A percentile compares a stretch with the other conserved stretches of the same genome.
These are phyloP conservation scores for Pseudocercospora fuligena DNA, from an alignment of 2,329 filamentous ascomycete species.

Conservation along the genomic window DNA sequence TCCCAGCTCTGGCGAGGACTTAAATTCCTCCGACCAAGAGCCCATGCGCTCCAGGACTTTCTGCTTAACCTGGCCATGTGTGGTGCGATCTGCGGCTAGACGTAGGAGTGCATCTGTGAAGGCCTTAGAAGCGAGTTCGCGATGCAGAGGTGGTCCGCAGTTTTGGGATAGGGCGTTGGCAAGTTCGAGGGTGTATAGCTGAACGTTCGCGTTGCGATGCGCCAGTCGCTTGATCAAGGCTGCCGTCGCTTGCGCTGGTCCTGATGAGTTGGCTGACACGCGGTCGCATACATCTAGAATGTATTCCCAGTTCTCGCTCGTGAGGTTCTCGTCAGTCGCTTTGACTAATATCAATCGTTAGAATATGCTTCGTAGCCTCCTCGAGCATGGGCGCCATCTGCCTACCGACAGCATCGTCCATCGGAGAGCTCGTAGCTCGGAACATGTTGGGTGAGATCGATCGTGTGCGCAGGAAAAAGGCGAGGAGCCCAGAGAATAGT, in stretches of 20 bases:
- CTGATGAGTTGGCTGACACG: conserved; percentile 41
- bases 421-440: conserved; percentile 25
- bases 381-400: neutral
- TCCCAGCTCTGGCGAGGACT: conserved; percentile 83
- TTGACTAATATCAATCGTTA: conserved; percentile 58
- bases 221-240: conserved; percentile 90
- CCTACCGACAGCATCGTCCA: conserved; percentile 27
- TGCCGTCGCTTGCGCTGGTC: conserved; percentile 65
- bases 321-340: conserved; percentile 97
- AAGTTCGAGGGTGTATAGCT: conserved; percentile 93
- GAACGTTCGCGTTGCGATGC: conserved; percentile 93
- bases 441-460: conserved; percentile 19
- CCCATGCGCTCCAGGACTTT: conserved; percentile 97
- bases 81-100: conserved; percentile 89
- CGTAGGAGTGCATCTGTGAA: conserved; percentile 93
- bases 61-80: conserved; percentile 92
- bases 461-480: neutral
- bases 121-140: conserved; percentile 85
- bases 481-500: neutral
- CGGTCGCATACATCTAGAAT: conserved; percentile 58
- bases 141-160: conserved; percentile 83
- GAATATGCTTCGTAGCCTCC: conserved; percentile 27
- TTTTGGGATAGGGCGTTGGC: conserved; percentile 92
- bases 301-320: conserved; percentile 77
- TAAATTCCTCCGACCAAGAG: conserved; percentile 95